Evolutionary conservation across 805 yeast species (phyloP).

Genomic region (Zygotorulaspora danielsina): DNA sequence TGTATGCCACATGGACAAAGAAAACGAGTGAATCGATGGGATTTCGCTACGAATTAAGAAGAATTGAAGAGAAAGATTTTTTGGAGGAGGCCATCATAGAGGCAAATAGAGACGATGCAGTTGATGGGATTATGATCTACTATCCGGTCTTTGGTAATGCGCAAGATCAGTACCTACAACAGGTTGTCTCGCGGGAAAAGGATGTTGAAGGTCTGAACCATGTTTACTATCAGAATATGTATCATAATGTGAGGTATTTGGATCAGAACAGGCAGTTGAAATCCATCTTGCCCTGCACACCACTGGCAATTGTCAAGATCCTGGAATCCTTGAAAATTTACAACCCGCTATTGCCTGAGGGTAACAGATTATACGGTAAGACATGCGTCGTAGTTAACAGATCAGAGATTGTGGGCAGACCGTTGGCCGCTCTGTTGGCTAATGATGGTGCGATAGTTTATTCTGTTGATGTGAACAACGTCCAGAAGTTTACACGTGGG

Average conservation of each 20-base stretch:
- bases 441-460: conserved; percentile 97
- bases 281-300: conserved; percentile 93
- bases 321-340: conserved; percentile 86
- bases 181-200: conserved; percentile 82
- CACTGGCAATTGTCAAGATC: conserved; percentile 89
- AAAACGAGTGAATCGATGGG: conserved; percentile 86
- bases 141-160: conserved; percentile 95
- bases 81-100: conserved; percentile 77
- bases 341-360: conserved; percentile 75
- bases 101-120: conserved; percentile 71
- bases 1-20: conserved; percentile 95
- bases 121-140: conserved; percentile 93
- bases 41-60: conserved; percentile 72
- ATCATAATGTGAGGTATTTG: conserved; percentile 83
- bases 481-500: conserved; percentile 91
- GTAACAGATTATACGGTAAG: conserved; percentile 90
- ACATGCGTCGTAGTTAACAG: conserved; percentile 87
- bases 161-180: conserved; percentile 94
- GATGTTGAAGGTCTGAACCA: conserved; percentile 96
- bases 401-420: conserved; percentile 96
- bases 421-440: conserved; percentile 90
- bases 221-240: conserved; percentile 86
- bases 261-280: conserved; percentile 68
- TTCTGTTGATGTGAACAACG: conserved; percentile 81
- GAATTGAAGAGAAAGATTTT: conserved; percentile 68